phyloP scores from a whole-genome alignment of 1,284 basidiomycete species.

The Ganoderma sinense region DNA sequence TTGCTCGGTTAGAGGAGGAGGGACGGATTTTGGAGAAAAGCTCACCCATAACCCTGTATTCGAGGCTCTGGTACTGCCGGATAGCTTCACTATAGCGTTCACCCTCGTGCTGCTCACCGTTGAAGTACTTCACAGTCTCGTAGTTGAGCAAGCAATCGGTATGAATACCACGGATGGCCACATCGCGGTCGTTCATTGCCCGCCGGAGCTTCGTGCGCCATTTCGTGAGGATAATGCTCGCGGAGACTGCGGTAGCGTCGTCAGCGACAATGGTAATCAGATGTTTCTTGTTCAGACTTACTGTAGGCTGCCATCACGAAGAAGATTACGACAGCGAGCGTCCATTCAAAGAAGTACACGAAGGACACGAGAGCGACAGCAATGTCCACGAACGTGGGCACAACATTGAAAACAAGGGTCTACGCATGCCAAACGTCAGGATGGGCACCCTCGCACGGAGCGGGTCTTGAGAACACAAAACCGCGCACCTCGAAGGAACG shows the following conservation, averaged over 20 bases:
- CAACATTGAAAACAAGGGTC: conserved; percentile 80
- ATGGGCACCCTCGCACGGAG: background rate
- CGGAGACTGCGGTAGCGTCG: conserved; percentile 53
- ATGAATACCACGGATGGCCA: conserved; percentile 79
- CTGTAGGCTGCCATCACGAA: conserved; percentile 81
- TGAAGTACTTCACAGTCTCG: conserved; percentile 88
- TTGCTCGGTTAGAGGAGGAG: background rate
- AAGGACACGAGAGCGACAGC: conserved; percentile 73
- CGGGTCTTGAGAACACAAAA: background rate
- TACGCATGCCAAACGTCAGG: conserved; percentile 32
- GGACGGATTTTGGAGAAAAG: background rate
- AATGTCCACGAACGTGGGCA: conserved; percentile 85
- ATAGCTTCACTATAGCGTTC: conserved; percentile 78
- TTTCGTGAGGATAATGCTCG: conserved; percentile 71
- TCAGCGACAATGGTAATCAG: background rate
- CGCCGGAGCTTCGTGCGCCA: conserved; percentile 78
- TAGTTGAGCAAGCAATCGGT: conserved; percentile 85
- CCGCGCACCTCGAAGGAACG: conserved; percentile 47
- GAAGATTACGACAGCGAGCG: conserved; percentile 74
- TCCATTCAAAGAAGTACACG: conserved; percentile 70
- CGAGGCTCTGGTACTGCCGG: conserved; percentile 77
- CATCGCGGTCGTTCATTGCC: conserved; percentile 81
- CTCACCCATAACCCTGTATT: conserved; percentile 78
- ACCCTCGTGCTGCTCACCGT: conserved; percentile 83
- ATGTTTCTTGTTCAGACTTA: conserved; percentile 41